Conservation (phyloP, 2,329 filamentous ascomycete species). For the Fusarium irregulare region DNA sequence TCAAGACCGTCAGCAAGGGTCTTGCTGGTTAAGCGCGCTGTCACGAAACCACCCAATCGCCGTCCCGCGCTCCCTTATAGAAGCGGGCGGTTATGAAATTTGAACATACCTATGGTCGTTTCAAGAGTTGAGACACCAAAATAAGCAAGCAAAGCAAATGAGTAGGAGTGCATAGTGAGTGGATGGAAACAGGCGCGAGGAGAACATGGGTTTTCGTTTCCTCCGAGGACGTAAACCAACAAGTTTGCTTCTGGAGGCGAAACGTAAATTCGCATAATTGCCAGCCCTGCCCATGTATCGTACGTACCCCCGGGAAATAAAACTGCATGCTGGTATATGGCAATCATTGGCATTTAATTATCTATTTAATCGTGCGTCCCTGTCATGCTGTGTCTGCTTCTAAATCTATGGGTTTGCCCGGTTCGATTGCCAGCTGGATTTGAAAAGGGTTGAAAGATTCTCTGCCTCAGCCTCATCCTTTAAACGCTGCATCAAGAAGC, state of each 20-base stretch:
- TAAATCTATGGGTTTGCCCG: conserved; percentile 44
- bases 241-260: conserved; percentile 43
- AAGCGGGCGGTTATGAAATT: conserved; percentile 38
- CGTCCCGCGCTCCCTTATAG: conserved; percentile 31
- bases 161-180: conserved; percentile 44
- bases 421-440: conserved; percentile 72
- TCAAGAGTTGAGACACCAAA: conserved; percentile 44
- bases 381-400: conserved; percentile 22
- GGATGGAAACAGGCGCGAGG: conserved; percentile 24
- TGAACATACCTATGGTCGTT: conserved; percentile 46
- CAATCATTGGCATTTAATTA: conserved; percentile 38
- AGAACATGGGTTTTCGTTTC: conserved; percentile 38
- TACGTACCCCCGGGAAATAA: conserved; percentile 47
- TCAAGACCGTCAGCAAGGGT: conserved; percentile 74
- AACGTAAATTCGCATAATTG: conserved; percentile 47
- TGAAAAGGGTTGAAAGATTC: conserved; percentile 75
- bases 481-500: conserved; percentile 82
- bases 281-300: conserved; percentile 48
- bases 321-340: conserved; percentile 48
- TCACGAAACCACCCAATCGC: conserved; percentile 20
- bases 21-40: conserved; percentile 58
- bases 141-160: conserved; percentile 34
- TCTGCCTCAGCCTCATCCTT: conserved; percentile 75
- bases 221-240: conserved; percentile 25
- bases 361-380: conserved; percentile 29